phyloP scores from a whole-genome alignment of 305 asterid species.

The Andrographis paniculata region DNA sequence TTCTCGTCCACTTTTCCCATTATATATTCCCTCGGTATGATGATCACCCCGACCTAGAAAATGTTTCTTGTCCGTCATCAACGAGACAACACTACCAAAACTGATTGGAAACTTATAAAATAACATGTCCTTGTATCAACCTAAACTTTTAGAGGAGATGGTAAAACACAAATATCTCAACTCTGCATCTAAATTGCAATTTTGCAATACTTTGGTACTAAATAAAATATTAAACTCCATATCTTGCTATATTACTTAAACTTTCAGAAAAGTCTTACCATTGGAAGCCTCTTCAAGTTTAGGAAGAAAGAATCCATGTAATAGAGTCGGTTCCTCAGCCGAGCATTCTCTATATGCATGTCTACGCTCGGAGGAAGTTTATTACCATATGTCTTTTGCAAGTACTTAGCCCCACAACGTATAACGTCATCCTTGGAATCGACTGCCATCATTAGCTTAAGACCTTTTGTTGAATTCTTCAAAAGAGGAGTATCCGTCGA shows the following conservation, averaged over 20 bases:
- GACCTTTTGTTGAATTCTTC: slow-evolving; percentile 52
- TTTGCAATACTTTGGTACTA: too few relatives aligned
- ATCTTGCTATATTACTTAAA: too few relatives aligned
- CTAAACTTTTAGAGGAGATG: too few relatives aligned
- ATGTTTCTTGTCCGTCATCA: not conserved
- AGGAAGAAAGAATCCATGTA: slow-evolving; percentile 83
- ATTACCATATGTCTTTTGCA: slow-evolving; percentile 42
- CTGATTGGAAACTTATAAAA: too few relatives aligned
- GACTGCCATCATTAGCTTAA: slow-evolving; percentile 71
- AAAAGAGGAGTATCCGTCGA: slow-evolving; percentile 65
- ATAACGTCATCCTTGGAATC: slow-evolving; percentile 65
- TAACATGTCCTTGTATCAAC: too few relatives aligned
- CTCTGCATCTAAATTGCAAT: too few relatives aligned
- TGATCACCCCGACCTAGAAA: slow-evolving; percentile 76
- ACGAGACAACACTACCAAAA: not conserved
- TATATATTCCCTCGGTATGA: slow-evolving; percentile 76
- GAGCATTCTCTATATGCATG: slow-evolving; percentile 76
- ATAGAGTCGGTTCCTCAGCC: slow-evolving; percentile 51
- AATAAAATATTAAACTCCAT: too few relatives aligned
- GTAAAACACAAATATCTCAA: too few relatives aligned
- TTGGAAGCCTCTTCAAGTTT: slow-evolving; percentile 85
- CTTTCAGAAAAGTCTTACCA: slow-evolving; percentile 32
- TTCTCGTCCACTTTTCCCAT: slow-evolving; percentile 91
- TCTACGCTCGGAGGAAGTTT: slow-evolving; percentile 57
- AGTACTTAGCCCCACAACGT: slow-evolving; percentile 68